phyloP scores from a whole-genome alignment of 2,329 filamentous ascomycete species.

The Aspergillus brasiliensis region DNA sequence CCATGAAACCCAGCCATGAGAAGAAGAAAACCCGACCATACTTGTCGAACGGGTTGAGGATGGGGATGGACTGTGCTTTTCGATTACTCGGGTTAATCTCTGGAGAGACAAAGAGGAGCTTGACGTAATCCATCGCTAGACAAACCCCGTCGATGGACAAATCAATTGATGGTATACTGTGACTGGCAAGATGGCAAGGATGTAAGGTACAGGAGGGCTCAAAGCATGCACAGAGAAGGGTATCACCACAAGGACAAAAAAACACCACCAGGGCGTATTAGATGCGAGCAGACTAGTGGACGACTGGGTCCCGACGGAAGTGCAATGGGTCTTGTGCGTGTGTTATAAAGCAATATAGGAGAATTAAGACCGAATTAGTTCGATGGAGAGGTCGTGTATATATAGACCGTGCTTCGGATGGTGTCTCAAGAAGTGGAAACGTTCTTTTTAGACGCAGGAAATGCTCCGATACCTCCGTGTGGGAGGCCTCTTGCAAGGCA shows the following conservation, averaged over 20 bases:
- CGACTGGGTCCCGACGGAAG: background rate
- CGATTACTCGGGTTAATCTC: slow-evolving; percentile 80
- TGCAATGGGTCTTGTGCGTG: background rate
- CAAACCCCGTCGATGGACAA: background rate
- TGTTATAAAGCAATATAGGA: background rate
- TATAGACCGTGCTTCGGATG: slow-evolving; percentile 1
- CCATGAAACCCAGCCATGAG: slow-evolving; percentile 82
- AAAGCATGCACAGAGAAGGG: background rate
- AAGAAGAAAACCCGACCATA: slow-evolving; percentile 92
- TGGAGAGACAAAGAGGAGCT: slow-evolving; percentile 53
- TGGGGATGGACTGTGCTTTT: slow-evolving; percentile 78
- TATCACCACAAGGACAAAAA: background rate
- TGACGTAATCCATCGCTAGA: slow-evolving; percentile 28
- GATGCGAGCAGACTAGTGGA: background rate
- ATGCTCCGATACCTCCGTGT: background rate
- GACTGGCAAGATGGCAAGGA: background rate
- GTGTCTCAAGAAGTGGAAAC: background rate
- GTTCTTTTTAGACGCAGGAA: background rate
- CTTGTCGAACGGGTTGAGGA: slow-evolving; percentile 74
- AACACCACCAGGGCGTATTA: slow-evolving; percentile 5
- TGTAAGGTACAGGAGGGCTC: background rate
- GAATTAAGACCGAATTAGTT: background rate
- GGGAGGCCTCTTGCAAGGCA: background rate
- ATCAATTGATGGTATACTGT: background rate
- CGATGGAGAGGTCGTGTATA: slow-evolving; percentile 1